Evolutionary conservation across 768 basidiomycete genomes (phyloP), one percentile per base, ranked within the genome.

Genomic region (Leucocoprinus sp.): DNA sequence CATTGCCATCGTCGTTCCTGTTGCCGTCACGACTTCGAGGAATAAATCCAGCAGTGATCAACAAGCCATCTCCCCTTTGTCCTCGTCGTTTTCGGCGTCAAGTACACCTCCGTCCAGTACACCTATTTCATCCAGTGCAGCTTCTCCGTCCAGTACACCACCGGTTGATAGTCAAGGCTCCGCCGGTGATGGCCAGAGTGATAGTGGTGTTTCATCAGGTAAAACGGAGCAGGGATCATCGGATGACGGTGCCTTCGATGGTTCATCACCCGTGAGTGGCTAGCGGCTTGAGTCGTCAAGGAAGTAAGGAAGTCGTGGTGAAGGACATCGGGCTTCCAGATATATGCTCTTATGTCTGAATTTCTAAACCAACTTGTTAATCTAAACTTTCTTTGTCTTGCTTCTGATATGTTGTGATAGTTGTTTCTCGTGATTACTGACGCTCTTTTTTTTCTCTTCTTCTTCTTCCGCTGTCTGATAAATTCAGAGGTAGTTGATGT

Each of bases 21-120:
- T 76, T 4, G 78, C 68, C 0, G 79, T 80, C 0, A 78, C 76
- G 22, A 79, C 72, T 15, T 68, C 74, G 36, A 49, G 42, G 53
- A 52, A 55, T 51, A 46, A 14, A 36, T 4, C 29, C 19, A 26
- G 23, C 21, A 14, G 18, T 7, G 36, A 39, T n/a, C n/a, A n/a
- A n/a, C n/a, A n/a, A n/a, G n/a, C n/a, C n/a, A n/a, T n/a, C n/a
- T n/a, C n/a, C n/a, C n/a, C n/a, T n/a, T n/a, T n/a, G n/a, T n/a
- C n/a, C n/a, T 31, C 31, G 22, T 8, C 36, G 8, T 37, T 19
- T 11, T 19, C 18, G 8, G 17, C 35, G 12, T 19, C 28, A 31
- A 31, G 5, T 31, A n/a, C 8, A 31, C n/a, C 31, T 31, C 31
- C 31, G n/a, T n/a, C n/a, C n/a, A n/a, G n/a, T n/a, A n/a, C n/a